Evolutionary conservation across 202 grass and related monocot species (phyloP).

Genomic region (Panicum hallii): DNA sequence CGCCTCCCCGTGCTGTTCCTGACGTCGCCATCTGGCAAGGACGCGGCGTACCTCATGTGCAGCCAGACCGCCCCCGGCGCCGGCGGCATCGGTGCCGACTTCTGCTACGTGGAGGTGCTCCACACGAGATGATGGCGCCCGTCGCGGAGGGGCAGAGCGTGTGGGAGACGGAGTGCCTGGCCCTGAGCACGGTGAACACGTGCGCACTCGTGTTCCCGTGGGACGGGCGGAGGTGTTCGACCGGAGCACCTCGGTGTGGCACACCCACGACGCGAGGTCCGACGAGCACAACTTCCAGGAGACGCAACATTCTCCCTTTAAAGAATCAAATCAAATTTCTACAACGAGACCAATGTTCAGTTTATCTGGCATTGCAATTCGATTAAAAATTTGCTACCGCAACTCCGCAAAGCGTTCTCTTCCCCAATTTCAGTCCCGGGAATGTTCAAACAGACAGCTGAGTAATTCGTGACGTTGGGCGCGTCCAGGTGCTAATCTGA

Average conservation of each 20-base stretch:
- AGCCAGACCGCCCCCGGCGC: conserved; percentile 60
- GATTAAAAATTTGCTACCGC: too few relatives aligned
- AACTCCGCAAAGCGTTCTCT: too few relatives aligned
- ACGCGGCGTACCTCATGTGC: conserved; percentile 69
- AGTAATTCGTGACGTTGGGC: too few relatives aligned
- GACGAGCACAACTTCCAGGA: conserved; percentile 55
- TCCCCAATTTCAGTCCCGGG: too few relatives aligned
- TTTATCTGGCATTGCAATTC: too few relatives aligned
- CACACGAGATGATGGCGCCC: conserved; percentile 1
- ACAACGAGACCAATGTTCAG: too few relatives aligned
- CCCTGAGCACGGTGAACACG: conserved; percentile 72
- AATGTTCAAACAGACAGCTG: too few relatives aligned
- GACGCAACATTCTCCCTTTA: background rate
- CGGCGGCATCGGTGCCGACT: conserved; percentile 79
- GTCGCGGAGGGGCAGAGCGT: conserved; percentile 60
- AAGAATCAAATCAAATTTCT: too few relatives aligned
- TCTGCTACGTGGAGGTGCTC: conserved; percentile 88
- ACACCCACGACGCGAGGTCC: conserved; percentile 61
- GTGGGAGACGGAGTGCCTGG: conserved; percentile 93
- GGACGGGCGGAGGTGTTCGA: conserved; percentile 86
- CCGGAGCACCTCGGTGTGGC: conserved; percentile 80
- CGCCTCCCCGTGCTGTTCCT: conserved; percentile 55
- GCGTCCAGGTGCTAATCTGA: too few relatives aligned
- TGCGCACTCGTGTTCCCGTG: conserved; percentile 75
- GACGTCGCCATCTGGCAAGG: conserved; percentile 79